phyloP scores from a whole-genome alignment of 345 rosid genomes.

The Combretum micranthum region DNA sequence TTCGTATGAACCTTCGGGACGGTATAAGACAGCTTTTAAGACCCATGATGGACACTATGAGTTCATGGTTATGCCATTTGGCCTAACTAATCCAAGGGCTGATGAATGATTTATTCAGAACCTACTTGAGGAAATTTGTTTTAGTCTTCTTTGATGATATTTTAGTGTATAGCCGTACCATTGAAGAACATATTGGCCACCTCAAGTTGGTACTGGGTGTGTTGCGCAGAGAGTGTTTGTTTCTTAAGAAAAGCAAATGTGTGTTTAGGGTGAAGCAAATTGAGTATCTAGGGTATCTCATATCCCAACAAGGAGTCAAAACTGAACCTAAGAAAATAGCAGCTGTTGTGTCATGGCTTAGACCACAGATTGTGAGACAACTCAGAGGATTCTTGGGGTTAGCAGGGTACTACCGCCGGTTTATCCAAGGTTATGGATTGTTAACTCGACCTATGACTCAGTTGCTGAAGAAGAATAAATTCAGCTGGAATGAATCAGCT shows the following conservation, averaged over 20 bases:
- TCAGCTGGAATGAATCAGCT: no score
- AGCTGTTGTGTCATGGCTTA: neutral
- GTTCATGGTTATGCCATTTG: no score
- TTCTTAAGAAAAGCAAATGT: neutral
- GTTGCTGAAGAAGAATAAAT: no score
- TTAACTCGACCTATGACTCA: no score
- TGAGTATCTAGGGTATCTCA: neutral
- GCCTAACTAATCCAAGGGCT: neutral
- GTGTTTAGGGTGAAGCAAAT: neutral
- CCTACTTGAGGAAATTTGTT: neutral
- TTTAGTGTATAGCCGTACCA: neutral
- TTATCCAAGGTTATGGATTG: slow-evolving; percentile 1
- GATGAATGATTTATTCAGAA: neutral
- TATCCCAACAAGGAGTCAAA: neutral
- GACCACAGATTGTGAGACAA: neutral
- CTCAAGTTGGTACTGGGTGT: neutral
- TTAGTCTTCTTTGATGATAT: neutral
- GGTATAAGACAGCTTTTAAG: neutral
- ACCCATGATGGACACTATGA: neutral
- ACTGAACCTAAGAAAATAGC: neutral
- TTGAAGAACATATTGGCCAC: neutral
- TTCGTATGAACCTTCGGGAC: neutral
- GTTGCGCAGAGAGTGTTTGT: neutral
- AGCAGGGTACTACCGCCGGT: no score
- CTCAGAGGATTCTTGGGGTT: neutral